Conservation (phyloP, 2,329 filamentous ascomycete genomes). For the Colletotrichum sp. region DNA sequence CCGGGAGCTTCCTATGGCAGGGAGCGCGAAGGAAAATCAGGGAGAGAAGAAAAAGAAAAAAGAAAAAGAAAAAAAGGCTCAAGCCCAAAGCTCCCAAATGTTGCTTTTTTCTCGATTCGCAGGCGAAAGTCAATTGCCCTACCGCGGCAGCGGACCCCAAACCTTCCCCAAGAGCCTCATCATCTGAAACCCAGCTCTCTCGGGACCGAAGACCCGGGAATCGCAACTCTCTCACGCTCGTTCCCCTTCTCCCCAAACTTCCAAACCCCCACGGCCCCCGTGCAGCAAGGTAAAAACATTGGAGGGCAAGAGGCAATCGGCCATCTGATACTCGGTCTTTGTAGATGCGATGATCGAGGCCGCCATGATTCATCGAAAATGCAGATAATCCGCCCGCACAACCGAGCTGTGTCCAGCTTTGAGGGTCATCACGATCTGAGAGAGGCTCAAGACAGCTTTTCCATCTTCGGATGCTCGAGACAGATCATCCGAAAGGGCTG, state of each 20-base stretch:
- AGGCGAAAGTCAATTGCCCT: conserved; percentile 11
- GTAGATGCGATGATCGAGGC: not conserved
- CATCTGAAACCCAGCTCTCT: not conserved
- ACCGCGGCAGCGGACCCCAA: not conserved
- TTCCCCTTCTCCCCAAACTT: not conserved
- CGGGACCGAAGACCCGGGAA: conserved; percentile 1
- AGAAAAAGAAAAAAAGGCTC: not conserved
- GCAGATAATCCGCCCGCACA: not conserved
- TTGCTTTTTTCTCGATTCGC: not conserved
- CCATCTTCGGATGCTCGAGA: not conserved
- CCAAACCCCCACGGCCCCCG: not conserved
- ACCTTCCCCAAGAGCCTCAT: not conserved
- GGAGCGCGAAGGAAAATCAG: not conserved
- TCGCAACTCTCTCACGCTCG: not conserved
- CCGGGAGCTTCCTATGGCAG: not conserved
- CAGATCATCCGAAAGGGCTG: not conserved
- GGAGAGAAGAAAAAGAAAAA: not conserved
- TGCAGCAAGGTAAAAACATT: not conserved
- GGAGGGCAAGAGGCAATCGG: not conserved
- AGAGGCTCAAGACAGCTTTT: not conserved
- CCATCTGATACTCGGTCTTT: not conserved
- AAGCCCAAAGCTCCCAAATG: not conserved
- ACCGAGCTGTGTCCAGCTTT: not conserved
- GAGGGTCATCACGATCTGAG: not conserved
- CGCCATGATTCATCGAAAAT: not conserved